phyloP scores from a whole-genome alignment of 768 basidiomycete genomes.

The Mycena polygramma region DNA sequence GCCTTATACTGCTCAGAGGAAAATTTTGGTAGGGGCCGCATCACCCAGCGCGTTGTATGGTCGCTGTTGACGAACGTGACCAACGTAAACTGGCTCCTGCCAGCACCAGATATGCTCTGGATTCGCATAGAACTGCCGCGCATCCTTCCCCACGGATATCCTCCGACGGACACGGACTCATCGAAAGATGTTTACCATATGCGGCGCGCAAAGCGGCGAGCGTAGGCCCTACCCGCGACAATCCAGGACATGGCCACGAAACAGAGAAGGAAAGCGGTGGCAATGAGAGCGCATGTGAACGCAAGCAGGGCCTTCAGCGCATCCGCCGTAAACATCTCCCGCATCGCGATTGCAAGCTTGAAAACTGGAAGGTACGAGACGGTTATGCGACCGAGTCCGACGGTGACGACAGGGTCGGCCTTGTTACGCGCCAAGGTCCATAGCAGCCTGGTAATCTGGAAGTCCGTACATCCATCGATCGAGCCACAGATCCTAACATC shows the following conservation, averaged over 20 bases:
- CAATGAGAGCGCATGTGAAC: no score
- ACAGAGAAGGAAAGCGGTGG: no score
- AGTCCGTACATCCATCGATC: no score
- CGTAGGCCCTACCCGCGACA: no score
- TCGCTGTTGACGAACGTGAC: background rate
- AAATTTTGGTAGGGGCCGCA: background rate
- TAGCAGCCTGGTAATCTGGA: background rate
- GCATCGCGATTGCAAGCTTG: no score
- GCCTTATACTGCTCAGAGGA: background rate
- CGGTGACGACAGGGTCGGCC: background rate
- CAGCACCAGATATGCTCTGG: background rate
- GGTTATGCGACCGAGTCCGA: no score
- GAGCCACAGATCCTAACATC: background rate
- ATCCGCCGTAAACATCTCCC: no score
- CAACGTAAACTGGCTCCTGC: background rate
- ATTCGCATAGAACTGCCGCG: background rate
- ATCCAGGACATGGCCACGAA: no score
- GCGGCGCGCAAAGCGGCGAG: no score
- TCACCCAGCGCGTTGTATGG: background rate
- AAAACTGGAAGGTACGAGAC: no score
- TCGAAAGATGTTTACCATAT: no score
- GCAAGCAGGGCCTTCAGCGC: no score
- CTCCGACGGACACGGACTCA: background rate
- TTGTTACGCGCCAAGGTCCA: background rate
- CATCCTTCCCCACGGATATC: background rate